Base-by-base conservation (phyloP, 23 red algal species). In the Pyropia yezoensis region DNA sequence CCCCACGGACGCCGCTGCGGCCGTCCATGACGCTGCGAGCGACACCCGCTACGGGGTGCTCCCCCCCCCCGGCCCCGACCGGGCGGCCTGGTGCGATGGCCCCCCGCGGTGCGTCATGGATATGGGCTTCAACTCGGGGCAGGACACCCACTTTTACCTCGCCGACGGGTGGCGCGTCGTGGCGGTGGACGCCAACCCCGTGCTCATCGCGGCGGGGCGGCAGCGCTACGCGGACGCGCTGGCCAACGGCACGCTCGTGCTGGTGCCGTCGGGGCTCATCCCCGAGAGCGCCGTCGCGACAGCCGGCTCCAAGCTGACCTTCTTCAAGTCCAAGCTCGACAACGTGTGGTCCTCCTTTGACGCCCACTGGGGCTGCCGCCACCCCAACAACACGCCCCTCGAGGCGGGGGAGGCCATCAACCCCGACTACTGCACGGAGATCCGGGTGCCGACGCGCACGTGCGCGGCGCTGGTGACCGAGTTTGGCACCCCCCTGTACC, bases 121-220 rank as follows among this genome's bases (percentile, higher is more conserved):
- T 3, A 70, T 82, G 7, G 77, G 77, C 11, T 67, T 70, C 18
- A 82, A 82, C 33, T 70, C 23, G 7, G 77, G 77, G 13, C 77
- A 82, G 25, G 77, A 82, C 20, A 82, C 77, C 22, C 53, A 29
- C 52, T 45, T 56, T 22, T 82, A 82, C 32, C 59, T 82, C 17
- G 59, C 59, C 19, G 53, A 82, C 28, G 62, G 62, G 14, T 57
- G 65, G 60, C 64, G 77, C 21, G 77, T 82, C 2, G 64, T 82
- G 13, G 77, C 77, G 7, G 66, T 82, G 2, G 77, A 82, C 47
- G 77, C 77, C 51, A 82, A 82, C 33, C 77, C 77, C 1, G 66
- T 66, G 11, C 77, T 82, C 4, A 59, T 82, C 11, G 27, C 9
- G 15, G 22, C 15, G 23, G 67, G 65, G 18, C 24, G 61, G 24